phyloP scores from a whole-genome alignment of 2,329 filamentous ascomycete species.

The Ustulina deusta region DNA sequence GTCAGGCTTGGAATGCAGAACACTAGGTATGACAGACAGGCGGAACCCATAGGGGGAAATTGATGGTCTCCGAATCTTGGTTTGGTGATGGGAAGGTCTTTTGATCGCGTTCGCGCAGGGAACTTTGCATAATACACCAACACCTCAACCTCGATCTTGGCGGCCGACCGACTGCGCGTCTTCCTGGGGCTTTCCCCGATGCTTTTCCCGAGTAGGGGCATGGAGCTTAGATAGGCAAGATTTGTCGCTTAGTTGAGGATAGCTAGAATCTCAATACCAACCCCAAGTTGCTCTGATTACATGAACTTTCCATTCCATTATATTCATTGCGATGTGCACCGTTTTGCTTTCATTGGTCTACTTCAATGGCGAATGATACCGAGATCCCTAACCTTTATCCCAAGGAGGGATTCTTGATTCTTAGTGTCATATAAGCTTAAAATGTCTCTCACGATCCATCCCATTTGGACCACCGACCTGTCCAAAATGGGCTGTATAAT shows the following conservation, averaged over 20 bases:
- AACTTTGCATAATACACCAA: slow-evolving; percentile 24
- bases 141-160: not conserved
- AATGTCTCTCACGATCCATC: not conserved
- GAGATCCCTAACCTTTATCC: not conserved
- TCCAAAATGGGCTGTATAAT: too few species aligned
- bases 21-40: too few species aligned
- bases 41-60: not conserved
- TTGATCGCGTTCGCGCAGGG: slow-evolving; percentile 8
- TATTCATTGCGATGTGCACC: not conserved
- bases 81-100: slow-evolving; percentile 11
- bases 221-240: not conserved
- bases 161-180: too few species aligned
- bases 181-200: not conserved
- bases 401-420: too few species aligned
- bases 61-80: not conserved
- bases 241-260: slow-evolving; percentile 5
- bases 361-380: not conserved
- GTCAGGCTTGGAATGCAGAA: too few species aligned
- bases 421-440: too few species aligned
- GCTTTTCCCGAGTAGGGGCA: not conserved
- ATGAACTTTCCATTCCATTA: not conserved
- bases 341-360: not conserved
- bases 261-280: slow-evolving; percentile 25
- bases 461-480: not conserved
- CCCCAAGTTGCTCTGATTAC: not conserved